Evolutionary conservation across 805 yeast species (phyloP), one percentile per base, ranked within the genome.

Genomic region (Hanseniaspora lindneri): DNA sequence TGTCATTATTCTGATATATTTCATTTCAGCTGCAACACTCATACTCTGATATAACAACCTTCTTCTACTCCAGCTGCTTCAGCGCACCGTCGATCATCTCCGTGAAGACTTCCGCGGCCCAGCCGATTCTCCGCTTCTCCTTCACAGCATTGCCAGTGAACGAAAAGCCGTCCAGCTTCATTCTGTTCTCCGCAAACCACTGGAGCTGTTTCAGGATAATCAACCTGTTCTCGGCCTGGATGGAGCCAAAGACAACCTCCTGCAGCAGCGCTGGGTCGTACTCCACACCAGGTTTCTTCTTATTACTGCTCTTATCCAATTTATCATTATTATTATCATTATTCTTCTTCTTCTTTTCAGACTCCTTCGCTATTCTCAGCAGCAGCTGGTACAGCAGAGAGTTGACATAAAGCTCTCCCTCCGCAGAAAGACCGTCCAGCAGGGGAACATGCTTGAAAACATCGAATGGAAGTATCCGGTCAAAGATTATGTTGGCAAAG

Each of bases 401-500:
- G 58, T 89, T 96, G 54, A 85, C 52, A 56, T 89, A 85, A 19
- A 86, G 62, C 33, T 71, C 70, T 1, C 79, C 71, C 53, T 84
- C 88, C 0, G 72, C 57, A 20, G 72, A 69, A 11, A 83, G 65
- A 0, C 79, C 75, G 0, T 86, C 75, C 50, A 88, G 63, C 51
- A 88, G 80, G 55, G 89, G 83, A 28, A 84, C 74, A 6, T 77
- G 78, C 54, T 82, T 76, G 54, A 92, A 69, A 2, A 83, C 64
- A 57, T 84, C 88, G 41, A 92, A 67, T 2, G 86, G 77, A 52
- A 89, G 66, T 0, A 80, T 71, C 1, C 83, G 84, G 56, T 83
- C 86, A 2, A 83, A 77, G 16, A 88, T 73, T 39, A 92, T 60
- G 43, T 67, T 69, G 0, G 95, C 97, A 57, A 76, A 92, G 54